Evolutionary conservation across 805 yeast genomes (phyloP), one percentile per base, ranked within the genome.

Genomic region (Cyberlindnera amylophila): DNA sequence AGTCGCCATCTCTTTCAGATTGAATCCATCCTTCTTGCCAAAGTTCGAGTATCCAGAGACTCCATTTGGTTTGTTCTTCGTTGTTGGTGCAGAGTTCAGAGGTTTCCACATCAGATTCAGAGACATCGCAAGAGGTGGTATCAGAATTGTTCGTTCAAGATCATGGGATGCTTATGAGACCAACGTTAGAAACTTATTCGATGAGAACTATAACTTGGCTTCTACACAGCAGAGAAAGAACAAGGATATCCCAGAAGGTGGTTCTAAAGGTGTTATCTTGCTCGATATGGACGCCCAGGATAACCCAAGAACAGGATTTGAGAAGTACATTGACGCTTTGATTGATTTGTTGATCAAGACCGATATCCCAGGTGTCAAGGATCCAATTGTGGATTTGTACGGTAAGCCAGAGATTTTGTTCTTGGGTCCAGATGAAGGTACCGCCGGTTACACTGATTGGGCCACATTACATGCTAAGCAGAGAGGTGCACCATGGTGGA

Each of bases 341-440:
- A 77, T 91, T 53, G 99, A 91, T 64, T 72, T 91, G 51, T 72
- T 57, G 70, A 80, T 45, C 82, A 87, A 69, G 95, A 85, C 57
- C 71, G 96, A 87, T 53, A 50, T 42, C 14, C 53, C 53, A 36
- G 49, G 49, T 30, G 44, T 47, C 28, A 50, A 50, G 37, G 53
- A 50, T 16, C 74, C 79, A 43, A 83, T 89, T 61, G 90, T 91
- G 39, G 98, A 91, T 62, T 71, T 86, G 44, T 82, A 87, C 62
- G 78, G 79, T 44, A 76, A 84, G 58, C 87, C 86, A 38, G 99
- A 91, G 71, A 91, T 93, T 55, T 70, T 93, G 54, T 91, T 87
- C 65, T 84, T 91, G 82, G 99, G 99, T 42, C 99, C 99, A n/a
- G 99, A 91, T 69, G 99, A 91, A 73, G 95, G 96, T 64, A 90